These are phyloP conservation scores for Candida labiduridarum DNA, from an alignment of 1,139 yeast genomes.

Conservation along the genomic window DNA sequence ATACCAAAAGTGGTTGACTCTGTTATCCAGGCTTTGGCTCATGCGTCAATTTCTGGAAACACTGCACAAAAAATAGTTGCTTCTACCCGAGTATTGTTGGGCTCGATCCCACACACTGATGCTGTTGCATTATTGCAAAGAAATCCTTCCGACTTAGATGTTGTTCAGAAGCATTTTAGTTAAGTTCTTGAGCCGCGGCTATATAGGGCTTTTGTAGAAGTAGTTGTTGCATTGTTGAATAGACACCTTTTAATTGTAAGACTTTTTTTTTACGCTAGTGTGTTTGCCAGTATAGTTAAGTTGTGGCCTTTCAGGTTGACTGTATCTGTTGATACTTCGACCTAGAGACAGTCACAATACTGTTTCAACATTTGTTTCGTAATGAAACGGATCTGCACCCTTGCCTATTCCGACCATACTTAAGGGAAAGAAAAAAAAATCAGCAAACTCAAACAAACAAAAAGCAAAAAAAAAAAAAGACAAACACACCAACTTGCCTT, in stretches of 20 bases:
- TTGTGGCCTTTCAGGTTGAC: too few relatives aligned
- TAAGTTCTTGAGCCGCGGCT: constrained; percentile 2
- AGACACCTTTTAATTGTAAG: neutral
- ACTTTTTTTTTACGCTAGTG: neutral
- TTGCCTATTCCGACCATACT: neutral
- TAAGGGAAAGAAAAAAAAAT: neutral
- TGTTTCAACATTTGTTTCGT: too few relatives aligned
- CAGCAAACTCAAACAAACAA: neutral
- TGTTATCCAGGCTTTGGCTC: constrained; percentile 76
- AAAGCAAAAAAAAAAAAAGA: neutral
- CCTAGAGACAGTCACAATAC: too few relatives aligned
- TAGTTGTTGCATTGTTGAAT: neutral
- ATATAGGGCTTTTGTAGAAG: neutral
- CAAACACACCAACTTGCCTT: neutral
- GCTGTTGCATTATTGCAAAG: constrained; percentile 66
- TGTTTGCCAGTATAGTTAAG: neutral
- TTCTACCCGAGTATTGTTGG: constrained; percentile 56
- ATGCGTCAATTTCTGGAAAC: constrained; percentile 67
- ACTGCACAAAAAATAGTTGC: constrained; percentile 66
- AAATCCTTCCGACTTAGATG: constrained; percentile 63
- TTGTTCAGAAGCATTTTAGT: constrained; percentile 50
- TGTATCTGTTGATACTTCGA: too few relatives aligned
- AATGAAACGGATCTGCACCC: neutral
- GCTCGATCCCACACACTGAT: constrained; percentile 57
- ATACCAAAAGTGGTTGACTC: constrained; percentile 69